Evolutionary conservation across 257 asterid species (phyloP).

Genomic region (Solanum pinnatisectum): DNA sequence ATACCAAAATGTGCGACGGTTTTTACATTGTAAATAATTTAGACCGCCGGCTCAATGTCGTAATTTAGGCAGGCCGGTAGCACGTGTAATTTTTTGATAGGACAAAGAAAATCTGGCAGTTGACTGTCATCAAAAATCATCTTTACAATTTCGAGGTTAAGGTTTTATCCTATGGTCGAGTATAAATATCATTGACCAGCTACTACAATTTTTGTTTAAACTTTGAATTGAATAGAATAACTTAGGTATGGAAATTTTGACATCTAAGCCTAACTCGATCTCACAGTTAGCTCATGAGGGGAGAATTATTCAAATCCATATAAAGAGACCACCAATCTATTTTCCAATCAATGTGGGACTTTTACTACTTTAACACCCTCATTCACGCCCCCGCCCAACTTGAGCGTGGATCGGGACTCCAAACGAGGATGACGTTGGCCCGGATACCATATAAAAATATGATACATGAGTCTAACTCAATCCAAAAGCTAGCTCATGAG

Average conservation of each 20-base stretch:
- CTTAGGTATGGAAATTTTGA: background rate
- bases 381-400: background rate
- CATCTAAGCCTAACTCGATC: too few relatives aligned
- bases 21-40: background rate
- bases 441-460: too few relatives aligned
- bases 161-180: background rate
- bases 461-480: background rate
- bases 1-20: background rate
- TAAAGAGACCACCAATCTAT: too few relatives aligned
- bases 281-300: too few relatives aligned
- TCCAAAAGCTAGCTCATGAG: background rate
- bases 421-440: background rate
- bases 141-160: background rate
- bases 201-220: background rate
- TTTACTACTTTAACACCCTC: background rate
- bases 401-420: background rate
- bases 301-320: too few relatives aligned
- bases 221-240: constrained; percentile 6
- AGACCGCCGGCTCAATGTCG: constrained; percentile 8
- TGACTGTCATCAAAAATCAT: background rate
- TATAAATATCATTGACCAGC: background rate
- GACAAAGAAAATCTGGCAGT: background rate
- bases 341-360: too few relatives aligned
- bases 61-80: background rate
- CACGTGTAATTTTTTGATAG: background rate